Percentiles rank a stretch among this genome's conserved stretches.
phyloP scores from a whole-genome alignment of 2,329 filamentous ascomycete species.

The Cladophialophora chaetospira region DNA sequence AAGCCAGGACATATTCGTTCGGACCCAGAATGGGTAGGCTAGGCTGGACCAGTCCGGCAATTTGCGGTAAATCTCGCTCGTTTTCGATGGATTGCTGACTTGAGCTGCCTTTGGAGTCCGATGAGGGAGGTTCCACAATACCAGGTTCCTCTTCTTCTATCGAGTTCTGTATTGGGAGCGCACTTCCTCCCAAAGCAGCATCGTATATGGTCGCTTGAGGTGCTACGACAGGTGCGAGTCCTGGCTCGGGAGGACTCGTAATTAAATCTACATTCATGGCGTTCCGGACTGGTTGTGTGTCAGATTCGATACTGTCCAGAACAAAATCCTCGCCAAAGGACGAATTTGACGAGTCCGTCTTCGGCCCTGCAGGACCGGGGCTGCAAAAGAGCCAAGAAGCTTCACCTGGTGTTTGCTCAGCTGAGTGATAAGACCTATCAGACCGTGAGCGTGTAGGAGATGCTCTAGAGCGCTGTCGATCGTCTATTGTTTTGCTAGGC shows the following conservation, averaged over 20 bases:
- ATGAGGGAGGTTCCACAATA: slow-evolving; percentile 22
- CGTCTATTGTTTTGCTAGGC: neutral
- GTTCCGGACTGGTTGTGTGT: neutral
- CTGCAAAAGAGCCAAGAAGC: neutral
- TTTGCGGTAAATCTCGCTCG: slow-evolving; percentile 27
- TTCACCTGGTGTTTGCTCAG: neutral
- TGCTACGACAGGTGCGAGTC: neutral
- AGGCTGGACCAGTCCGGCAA: slow-evolving; percentile 29
- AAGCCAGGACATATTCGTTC: slow-evolving; percentile 29
- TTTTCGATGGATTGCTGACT: slow-evolving; percentile 33
- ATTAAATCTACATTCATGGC: slow-evolving; percentile 3
- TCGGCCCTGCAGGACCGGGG: neutral
- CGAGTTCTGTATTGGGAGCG: slow-evolving; percentile 32
- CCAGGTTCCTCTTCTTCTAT: slow-evolving; percentile 31
- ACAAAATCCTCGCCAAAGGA: neutral
- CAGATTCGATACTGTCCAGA: neutral
- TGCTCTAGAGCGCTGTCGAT: neutral
- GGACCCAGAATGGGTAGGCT: slow-evolving; percentile 30
- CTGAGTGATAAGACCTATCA: neutral
- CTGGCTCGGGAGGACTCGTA: neutral
- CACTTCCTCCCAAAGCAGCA: slow-evolving; percentile 10
- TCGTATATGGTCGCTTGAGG: slow-evolving; percentile 15
- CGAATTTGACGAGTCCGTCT: neutral
- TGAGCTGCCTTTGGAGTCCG: slow-evolving; percentile 31
- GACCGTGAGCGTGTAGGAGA: neutral